Evolutionary conservation across 23 red algal species (phyloP).

Genomic region (Gracilaria vermiculophylla): DNA sequence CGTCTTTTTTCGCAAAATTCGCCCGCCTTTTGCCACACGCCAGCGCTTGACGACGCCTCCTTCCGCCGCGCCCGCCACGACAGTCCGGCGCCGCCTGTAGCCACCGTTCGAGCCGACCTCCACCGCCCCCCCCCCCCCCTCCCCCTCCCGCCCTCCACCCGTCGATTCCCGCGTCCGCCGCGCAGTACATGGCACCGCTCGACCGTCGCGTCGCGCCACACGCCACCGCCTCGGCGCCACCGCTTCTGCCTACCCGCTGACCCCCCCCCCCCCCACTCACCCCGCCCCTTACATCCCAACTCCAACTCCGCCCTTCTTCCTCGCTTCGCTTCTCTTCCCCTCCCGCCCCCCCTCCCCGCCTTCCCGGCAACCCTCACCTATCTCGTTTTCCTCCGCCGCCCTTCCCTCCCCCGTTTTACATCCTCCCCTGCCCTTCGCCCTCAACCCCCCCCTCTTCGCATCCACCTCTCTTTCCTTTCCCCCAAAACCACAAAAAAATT

Average conservation of each 20-base stretch:
- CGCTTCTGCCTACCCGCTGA: neutral
- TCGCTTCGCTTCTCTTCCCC: neutral
- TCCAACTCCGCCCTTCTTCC: neutral
- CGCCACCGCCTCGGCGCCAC: neutral
- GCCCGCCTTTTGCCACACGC: neutral
- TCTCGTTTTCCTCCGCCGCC: neutral
- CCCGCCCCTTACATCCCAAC: neutral
- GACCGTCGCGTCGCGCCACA: neutral
- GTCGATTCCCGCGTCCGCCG: neutral
- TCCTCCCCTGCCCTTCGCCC: neutral
- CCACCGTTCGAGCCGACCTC: neutral
- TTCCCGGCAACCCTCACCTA: neutral
- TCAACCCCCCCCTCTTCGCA: neutral
- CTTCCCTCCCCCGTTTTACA: neutral
- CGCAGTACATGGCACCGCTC: slow-evolving; percentile 1
- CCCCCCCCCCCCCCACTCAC: neutral
- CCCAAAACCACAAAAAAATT: neutral
- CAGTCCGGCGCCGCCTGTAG: neutral
- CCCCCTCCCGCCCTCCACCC: slow-evolving; percentile 13
- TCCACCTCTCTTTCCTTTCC: neutral
- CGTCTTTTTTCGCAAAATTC: neutral
- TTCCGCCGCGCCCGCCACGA: neutral
- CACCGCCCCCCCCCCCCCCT: neutral
- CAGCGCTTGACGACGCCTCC: neutral
- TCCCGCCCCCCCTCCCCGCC: neutral